Base-by-base conservation (phyloP, 345 rosid genomes). In the Punica granatum region DNA sequence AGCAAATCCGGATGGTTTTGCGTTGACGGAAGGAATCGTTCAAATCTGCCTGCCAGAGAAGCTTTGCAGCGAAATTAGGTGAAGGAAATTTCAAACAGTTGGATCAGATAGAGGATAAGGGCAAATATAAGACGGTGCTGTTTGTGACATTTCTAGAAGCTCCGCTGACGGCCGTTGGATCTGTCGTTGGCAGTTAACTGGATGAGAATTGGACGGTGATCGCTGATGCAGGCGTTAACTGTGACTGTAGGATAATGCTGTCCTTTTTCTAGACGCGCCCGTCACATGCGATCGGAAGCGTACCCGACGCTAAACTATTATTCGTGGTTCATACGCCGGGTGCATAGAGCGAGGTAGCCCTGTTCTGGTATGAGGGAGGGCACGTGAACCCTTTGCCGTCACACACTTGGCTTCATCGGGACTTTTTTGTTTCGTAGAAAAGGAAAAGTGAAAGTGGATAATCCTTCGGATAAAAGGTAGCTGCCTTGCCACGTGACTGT, bases 331-430 rank as follows among this genome's bases (percentile, higher is more conserved):
- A n/a, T 51, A 51, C 58, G 30, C 58, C 58, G 13, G 1, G 14
- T 9, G n/a, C n/a, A n/a, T n/a, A n/a, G n/a, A n/a, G n/a, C n/a
- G n/a, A n/a, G n/a, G n/a, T n/a, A n/a, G n/a, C n/a, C n/a, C n/a
- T n/a, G n/a, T n/a, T n/a, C n/a, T n/a, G n/a, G n/a, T n/a, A n/a
- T n/a, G n/a, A n/a, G 11, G 34, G 19, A 53, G 44, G 35, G 33
- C 59, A 69, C 59, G 59, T 60, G 72, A 60, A 51, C 59, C 11
- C n/a, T 0, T 26, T 36, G 46, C 23, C 31, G 44, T 32, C 72
- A 15, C 33, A 69, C 72, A 60, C 66, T 58, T 60, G 72, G 72
- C 64, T 28, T 26, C 37, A 60, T n/a, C 21, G 15, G 19, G 19
- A 60, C 51, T 15, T 15, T n/a, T 14, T 25, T 5, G 70, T n/a